Percentiles rank a stretch among this genome's conserved stretches.
phyloP scores from a whole-genome alignment of 2,329 filamentous ascomycete genomes.

The Cladophialophora yegresii region DNA sequence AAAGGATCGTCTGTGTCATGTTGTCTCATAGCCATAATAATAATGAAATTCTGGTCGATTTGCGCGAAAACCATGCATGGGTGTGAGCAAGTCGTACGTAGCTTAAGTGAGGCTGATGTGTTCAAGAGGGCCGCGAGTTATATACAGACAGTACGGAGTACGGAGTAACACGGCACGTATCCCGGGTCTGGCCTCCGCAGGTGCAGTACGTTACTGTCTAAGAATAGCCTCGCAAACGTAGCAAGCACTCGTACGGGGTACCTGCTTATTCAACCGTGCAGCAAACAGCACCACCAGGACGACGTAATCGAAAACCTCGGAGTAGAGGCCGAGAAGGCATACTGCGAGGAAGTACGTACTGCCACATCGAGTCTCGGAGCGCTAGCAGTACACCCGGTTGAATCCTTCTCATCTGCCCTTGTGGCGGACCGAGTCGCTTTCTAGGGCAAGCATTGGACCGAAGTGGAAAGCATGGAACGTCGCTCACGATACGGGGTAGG shows the following conservation, averaged over 20 bases:
- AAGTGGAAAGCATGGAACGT: background rate
- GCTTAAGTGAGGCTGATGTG: background rate
- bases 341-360: background rate
- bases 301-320: background rate
- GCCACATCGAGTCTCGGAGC: background rate
- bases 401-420: slow-evolving; percentile 1
- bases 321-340: background rate
- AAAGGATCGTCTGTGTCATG: slow-evolving; percentile 12
- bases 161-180: too few species aligned
- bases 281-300: background rate
- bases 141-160: too few species aligned
- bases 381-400: background rate
- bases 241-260: background rate
- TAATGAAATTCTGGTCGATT: slow-evolving; percentile 11
- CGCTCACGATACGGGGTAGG: background rate
- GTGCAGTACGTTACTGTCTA: background rate
- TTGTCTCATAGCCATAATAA: slow-evolving; percentile 15
- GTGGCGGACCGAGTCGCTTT: background rate
- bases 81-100: background rate
- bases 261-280: background rate
- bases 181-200: too few species aligned
- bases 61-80: too few species aligned
- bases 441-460: background rate
- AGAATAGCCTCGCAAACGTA: background rate
- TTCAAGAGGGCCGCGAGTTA: too few species aligned